Conservation (phyloP, 495 filamentous ascomycete species). For the Thozetella sp. region DNA sequence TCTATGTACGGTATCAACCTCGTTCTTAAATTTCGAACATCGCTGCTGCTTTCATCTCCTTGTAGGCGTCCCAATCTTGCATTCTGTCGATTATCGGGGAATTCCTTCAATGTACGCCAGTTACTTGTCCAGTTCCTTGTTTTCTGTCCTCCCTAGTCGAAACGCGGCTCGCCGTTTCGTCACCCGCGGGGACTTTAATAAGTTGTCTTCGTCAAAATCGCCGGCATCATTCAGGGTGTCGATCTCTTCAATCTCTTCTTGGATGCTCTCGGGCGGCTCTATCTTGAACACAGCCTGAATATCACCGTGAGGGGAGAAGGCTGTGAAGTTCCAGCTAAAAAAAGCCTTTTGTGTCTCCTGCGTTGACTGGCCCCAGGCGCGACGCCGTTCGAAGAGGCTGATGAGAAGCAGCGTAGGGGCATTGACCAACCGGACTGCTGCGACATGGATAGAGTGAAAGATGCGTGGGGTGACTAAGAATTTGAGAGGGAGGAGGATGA, state of each 20-base stretch:
- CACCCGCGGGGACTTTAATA: too few relatives aligned
- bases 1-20: too few relatives aligned
- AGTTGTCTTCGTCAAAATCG: constrained; percentile 12
- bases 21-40: too few relatives aligned
- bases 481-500: constrained; percentile 59
- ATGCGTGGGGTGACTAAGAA: constrained; percentile 51
- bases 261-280: constrained; percentile 55
- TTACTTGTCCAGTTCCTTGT: too few relatives aligned
- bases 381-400: constrained; percentile 51
- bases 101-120: too few relatives aligned
- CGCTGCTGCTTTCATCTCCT: too few relatives aligned
- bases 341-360: constrained; percentile 10
- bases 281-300: constrained; percentile 60
- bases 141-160: too few relatives aligned
- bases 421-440: constrained; percentile 54
- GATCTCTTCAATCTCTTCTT: constrained; percentile 36
- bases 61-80: too few relatives aligned
- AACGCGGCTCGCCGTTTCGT: too few relatives aligned
- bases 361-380: constrained; percentile 28
- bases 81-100: too few relatives aligned
- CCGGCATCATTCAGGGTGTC: constrained; percentile 17
- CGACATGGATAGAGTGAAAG: constrained; percentile 66
- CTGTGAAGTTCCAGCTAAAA: constrained; percentile 46
- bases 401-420: constrained; percentile 57
- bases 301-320: constrained; percentile 59